These are phyloP conservation scores for Boletus barrowsii DNA, from an alignment of 768 basidiomycete genomes.

Conservation along the genomic window DNA sequence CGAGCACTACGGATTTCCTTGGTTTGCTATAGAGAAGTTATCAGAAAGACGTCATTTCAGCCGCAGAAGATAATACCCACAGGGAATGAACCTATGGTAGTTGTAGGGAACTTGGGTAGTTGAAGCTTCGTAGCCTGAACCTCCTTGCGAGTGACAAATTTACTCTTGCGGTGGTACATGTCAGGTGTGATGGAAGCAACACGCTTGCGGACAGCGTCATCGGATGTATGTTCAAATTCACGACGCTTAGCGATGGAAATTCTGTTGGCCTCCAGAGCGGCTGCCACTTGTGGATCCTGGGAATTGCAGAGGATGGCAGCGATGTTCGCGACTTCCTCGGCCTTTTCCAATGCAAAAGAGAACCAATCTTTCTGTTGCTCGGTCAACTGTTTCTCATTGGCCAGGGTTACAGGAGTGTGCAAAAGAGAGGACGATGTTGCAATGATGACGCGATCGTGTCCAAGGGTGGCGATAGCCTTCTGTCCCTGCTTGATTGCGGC, in stretches of 20 bases:
- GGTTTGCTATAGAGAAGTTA: slow-evolving; percentile 66
- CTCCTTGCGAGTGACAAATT: slow-evolving; percentile 83
- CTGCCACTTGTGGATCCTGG: slow-evolving; percentile 66
- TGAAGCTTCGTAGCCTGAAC: slow-evolving; percentile 85
- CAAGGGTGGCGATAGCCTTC: slow-evolving; percentile 81
- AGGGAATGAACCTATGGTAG: slow-evolving; percentile 98
- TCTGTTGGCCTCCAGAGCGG: slow-evolving; percentile 86
- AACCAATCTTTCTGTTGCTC: slow-evolving; percentile 94
- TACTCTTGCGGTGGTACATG: slow-evolving; percentile 82
- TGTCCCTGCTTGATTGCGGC: slow-evolving; percentile 79
- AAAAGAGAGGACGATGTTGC: slow-evolving; percentile 97
- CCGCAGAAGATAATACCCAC: slow-evolving; percentile 37
- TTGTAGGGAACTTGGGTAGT: slow-evolving; percentile 97
- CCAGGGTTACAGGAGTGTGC: slow-evolving; percentile 95
- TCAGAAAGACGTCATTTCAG: slow-evolving; percentile 1
- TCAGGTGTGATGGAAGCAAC: slow-evolving; percentile 88
- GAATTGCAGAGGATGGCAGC: slow-evolving; percentile 84
- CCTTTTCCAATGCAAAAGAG: slow-evolving; percentile 97
- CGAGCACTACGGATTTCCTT: slow-evolving; percentile 98
- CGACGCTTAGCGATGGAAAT: slow-evolving; percentile 90
- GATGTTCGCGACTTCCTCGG: slow-evolving; percentile 81
- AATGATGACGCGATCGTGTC: slow-evolving; percentile 84
- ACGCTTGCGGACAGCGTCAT: slow-evolving; percentile 93
- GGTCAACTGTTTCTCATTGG: slow-evolving; percentile 87
- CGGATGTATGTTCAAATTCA: slow-evolving; percentile 89